phyloP scores from a whole-genome alignment of 116 monocot species.

The Posidonia oceanica region DNA sequence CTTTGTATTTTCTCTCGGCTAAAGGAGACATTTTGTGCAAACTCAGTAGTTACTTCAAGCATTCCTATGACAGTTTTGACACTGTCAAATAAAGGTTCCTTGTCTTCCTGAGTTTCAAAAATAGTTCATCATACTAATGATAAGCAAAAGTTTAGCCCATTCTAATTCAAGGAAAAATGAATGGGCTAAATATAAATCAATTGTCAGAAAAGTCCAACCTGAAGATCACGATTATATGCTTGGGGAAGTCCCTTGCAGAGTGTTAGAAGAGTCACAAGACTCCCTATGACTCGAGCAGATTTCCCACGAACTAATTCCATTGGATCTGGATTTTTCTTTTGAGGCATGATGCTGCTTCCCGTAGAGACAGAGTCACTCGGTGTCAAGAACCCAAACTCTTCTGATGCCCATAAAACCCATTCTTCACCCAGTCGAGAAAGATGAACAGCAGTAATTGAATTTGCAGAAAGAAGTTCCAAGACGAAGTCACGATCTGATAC shows the following conservation, averaged over 20 bases:
- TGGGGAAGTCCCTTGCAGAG: slow-evolving; percentile 94
- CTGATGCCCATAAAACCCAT: slow-evolving; percentile 97
- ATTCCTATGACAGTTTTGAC: slow-evolving; percentile 69
- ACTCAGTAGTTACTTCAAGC: slow-evolving; percentile 91
- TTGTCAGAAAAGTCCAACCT: slow-evolving; percentile 24
- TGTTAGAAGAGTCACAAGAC: slow-evolving; percentile 59
- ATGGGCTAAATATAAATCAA: background rate
- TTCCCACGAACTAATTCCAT: slow-evolving; percentile 99
- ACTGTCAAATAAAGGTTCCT: slow-evolving; percentile 94
- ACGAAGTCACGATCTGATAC: slow-evolving; percentile 98
- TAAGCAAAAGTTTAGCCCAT: background rate
- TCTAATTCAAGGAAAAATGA: background rate
- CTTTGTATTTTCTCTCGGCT: slow-evolving; percentile 55
- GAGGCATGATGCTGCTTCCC: slow-evolving; percentile 96
- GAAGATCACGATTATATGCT: slow-evolving; percentile 93
- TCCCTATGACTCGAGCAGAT: slow-evolving; percentile 75
- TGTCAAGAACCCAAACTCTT: slow-evolving; percentile 88
- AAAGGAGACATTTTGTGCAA: slow-evolving; percentile 75
- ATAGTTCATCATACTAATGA: slow-evolving; percentile 6
- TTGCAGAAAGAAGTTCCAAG: slow-evolving; percentile 75
- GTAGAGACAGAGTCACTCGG: slow-evolving; percentile 79
- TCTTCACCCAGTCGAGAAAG: slow-evolving; percentile 95
- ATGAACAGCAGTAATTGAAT: slow-evolving; percentile 74
- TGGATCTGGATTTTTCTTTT: slow-evolving; percentile 98
- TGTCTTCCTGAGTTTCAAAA: slow-evolving; percentile 65